These are phyloP conservation scores for Xanthoconium stramineum DNA, from an alignment of 768 basidiomycete species.

Conservation along the genomic window DNA sequence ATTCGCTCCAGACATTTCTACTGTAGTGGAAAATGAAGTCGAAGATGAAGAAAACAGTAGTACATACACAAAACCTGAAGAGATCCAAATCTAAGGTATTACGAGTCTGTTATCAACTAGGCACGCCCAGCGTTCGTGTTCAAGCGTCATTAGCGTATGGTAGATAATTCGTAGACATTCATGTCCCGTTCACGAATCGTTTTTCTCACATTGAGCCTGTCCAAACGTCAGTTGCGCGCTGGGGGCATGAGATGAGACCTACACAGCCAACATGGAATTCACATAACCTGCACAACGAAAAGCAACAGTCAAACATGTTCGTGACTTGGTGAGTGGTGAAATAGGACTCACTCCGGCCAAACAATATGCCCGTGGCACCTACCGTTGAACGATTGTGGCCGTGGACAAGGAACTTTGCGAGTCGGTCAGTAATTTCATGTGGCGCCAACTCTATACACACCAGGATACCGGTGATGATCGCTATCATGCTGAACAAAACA, in stretches of 20 bases:
- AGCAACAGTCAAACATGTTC: not conserved
- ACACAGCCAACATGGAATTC: constrained; percentile 16
- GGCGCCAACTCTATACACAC: not conserved
- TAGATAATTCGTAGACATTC: not conserved
- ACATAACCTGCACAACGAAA: constrained; percentile 4
- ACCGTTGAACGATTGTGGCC: not conserved
- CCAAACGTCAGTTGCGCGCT: not conserved
- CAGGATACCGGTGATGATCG: not conserved
- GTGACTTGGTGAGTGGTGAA: not conserved
- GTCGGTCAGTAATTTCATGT: not conserved
- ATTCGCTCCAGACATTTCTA: too few relatives aligned
- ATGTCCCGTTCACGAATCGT: constrained; percentile 4
- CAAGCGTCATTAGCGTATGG: not conserved
- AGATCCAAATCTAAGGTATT: too few relatives aligned
- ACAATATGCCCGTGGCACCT: not conserved
- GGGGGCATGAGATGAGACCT: not conserved
- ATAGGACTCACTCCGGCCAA: constrained; percentile 4
- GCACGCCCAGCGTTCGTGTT: too few relatives aligned
- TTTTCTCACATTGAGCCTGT: constrained; percentile 12
- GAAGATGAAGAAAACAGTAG: too few relatives aligned
- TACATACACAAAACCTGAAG: too few relatives aligned
- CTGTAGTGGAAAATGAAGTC: too few relatives aligned
- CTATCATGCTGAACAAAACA: not conserved
- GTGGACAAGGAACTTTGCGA: constrained; percentile 3
- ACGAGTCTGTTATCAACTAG: too few relatives aligned